Evolutionary conservation across 352 stramenopile species (phyloP), one percentile per base, ranked within the genome.

Genomic region (Globisporangium rhizosaccharum): DNA sequence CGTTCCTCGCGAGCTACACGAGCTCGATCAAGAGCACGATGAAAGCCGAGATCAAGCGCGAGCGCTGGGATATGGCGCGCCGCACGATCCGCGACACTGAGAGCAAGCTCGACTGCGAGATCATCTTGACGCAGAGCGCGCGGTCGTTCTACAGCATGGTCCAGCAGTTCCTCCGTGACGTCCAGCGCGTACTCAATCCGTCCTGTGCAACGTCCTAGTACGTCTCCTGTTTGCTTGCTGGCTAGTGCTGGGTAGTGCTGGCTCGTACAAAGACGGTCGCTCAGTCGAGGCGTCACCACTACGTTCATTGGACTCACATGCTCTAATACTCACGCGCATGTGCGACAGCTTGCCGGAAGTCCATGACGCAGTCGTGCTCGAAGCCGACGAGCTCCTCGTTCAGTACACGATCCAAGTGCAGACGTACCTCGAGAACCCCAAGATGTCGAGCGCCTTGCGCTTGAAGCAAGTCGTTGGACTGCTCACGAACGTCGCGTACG

Each of bases 141-240:
- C 68, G 81, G 2, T 84, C 71, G 1, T 90, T 92, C 57, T 92
- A 91, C 63, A 87, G 76, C 23, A 79, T 90, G 52, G 63, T 94
- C 2, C 84, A 94, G 51, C 84, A 94, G 59, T 94, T 86, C 63
- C 62, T 94, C 1, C 78, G 84, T 1, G 84, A 94, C 59, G 62
- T 83, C 4, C 82, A 90, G 53, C 82, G 83, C 1, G 77, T 94
- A 48, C 66, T 94, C 37, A 91, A 89, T 57, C 82, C 84, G 18
- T 91, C 84, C 12, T 94, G 80, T 59, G 79, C 84, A 8, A 90
- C 84, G 0, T 91, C 82, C 12, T 72, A 85, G 81, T 90, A 75
- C 57, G 75, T 69, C 9, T 51, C 7, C 18, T 52, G 20, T 7
- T 42, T 59, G 28, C 7, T 3, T 33, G 28, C 28, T 33, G 28